phyloP scores from a whole-genome alignment of 148 eudicot genomes.

The Fagopyrum homotropicum region DNA sequence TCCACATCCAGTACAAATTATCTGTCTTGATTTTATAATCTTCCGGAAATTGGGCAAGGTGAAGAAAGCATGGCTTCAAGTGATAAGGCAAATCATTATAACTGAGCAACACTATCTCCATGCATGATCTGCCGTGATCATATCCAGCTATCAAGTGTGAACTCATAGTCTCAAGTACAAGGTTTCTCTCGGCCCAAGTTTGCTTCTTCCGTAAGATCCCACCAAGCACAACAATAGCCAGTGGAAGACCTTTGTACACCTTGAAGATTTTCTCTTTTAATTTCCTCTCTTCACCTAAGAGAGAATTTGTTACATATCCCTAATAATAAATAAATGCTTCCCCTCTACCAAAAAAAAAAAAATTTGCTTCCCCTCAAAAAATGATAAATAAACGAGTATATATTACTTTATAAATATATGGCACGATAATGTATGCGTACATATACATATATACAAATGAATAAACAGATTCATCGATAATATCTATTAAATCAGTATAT shows the following conservation, averaged over 20 bases:
- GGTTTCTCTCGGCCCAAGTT: slow-evolving; percentile 25
- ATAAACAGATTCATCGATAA: no score
- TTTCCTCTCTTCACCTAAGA: no score
- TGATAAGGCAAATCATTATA: slow-evolving; percentile 8
- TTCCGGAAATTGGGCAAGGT: neutral
- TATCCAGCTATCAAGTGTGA: neutral
- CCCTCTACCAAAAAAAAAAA: no score
- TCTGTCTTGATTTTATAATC: neutral
- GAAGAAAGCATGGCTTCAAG: slow-evolving; percentile 1
- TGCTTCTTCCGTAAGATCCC: slow-evolving; percentile 30
- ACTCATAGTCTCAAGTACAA: neutral
- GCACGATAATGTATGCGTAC: no score
- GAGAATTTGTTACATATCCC: no score
- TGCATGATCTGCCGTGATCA: neutral
- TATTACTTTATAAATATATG: no score
- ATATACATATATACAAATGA: neutral
- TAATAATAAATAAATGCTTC: no score
- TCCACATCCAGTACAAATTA: neutral
- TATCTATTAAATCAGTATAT: no score
- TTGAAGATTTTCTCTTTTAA: slow-evolving; percentile 29
- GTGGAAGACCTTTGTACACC: slow-evolving; percentile 36
- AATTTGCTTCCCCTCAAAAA: no score
- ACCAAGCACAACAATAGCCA: slow-evolving; percentile 36
- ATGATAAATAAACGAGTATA: no score
- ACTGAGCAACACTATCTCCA: neutral